phyloP scores from a whole-genome alignment of 2,329 filamentous ascomycete genomes.

The Scolecobasidium constrictum region DNA sequence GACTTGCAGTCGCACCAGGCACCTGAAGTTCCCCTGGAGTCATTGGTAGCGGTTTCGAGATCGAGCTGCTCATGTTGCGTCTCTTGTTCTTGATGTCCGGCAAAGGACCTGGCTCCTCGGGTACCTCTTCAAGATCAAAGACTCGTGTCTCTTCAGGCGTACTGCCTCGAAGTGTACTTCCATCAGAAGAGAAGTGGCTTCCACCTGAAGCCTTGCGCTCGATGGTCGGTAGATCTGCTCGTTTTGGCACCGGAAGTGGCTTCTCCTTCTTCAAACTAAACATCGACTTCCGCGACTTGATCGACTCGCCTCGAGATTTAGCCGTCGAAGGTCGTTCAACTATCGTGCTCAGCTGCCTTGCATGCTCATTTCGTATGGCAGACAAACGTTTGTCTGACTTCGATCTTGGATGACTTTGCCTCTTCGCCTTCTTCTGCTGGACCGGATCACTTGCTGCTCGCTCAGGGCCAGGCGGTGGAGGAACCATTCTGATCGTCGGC shows the following conservation, averaged over 20 bases:
- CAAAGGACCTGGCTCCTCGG: not conserved
- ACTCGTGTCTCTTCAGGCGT: conserved; percentile 2
- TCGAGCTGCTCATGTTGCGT: not conserved
- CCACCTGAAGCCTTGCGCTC: not conserved
- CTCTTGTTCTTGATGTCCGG: not conserved
- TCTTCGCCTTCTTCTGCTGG: not conserved
- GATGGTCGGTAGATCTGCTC: not conserved
- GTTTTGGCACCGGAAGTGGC: conserved; percentile 3
- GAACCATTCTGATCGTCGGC: not conserved
- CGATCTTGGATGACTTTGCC: not conserved
- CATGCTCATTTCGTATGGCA: not conserved
- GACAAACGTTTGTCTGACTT: conserved; percentile 4
- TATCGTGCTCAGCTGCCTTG: conserved; percentile 7
- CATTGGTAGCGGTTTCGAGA: not conserved
- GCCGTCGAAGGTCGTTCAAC: conserved; percentile 7
- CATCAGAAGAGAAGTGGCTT: not conserved
- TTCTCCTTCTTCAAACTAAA: conserved; percentile 7
- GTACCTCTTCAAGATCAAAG: conserved; percentile 3
- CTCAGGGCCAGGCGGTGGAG: not conserved
- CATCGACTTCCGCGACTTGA: conserved; percentile 3
- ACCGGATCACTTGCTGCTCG: not conserved
- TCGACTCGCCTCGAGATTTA: conserved; percentile 4
- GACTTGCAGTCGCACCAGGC: not conserved
- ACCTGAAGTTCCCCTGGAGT: not conserved
- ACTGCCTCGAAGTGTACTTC: conserved; percentile 6